Evolutionary conservation across 805 yeast species (phyloP).

Genomic region (Saccharomycopsis sp.): DNA sequence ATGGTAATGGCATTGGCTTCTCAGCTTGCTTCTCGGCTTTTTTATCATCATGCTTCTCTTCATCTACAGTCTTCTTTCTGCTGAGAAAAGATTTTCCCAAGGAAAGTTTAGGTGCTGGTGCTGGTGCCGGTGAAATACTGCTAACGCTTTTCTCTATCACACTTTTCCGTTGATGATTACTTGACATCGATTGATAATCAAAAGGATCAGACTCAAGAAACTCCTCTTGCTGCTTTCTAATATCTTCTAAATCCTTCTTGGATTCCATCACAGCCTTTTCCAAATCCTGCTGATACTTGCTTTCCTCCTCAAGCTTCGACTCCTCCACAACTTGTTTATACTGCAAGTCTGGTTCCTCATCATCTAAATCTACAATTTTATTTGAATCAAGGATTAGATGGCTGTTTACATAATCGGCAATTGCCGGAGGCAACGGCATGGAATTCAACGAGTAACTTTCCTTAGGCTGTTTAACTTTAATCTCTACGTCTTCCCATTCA

Average conservation of each 20-base stretch:
- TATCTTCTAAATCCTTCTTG: slow-evolving; percentile 35
- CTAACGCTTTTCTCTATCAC: not conserved
- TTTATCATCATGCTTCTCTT: not conserved
- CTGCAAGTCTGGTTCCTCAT: slow-evolving; percentile 25
- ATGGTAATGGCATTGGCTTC: not conserved
- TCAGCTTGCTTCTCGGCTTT: not conserved
- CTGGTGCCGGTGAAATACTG: slow-evolving; percentile 1
- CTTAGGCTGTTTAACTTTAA: slow-evolving; percentile 25
- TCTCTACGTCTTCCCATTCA: slow-evolving; percentile 69
- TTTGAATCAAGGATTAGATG: slow-evolving; percentile 15
- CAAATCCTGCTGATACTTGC: slow-evolving; percentile 35
- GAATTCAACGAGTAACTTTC: slow-evolving; percentile 39
- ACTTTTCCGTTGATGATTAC: no score
- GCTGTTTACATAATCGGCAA: slow-evolving; percentile 24
- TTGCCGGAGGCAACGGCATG: slow-evolving; percentile 32
- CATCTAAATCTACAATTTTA: slow-evolving; percentile 2
- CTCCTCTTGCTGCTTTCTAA: slow-evolving; percentile 20
- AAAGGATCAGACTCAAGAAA: slow-evolving; percentile 19
- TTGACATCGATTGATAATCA: slow-evolving; percentile 4
- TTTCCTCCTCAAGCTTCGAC: slow-evolving; percentile 12
- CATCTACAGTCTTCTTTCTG: slow-evolving; percentile 5
- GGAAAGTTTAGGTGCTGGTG: slow-evolving; percentile 8
- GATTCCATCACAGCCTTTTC: slow-evolving; percentile 43
- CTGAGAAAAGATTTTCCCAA: slow-evolving; percentile 20
- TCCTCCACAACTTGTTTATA: slow-evolving; percentile 11